Conservation (phyloP, 2,329 filamentous ascomycete genomes). For the Fusarium tupiense region DNA sequence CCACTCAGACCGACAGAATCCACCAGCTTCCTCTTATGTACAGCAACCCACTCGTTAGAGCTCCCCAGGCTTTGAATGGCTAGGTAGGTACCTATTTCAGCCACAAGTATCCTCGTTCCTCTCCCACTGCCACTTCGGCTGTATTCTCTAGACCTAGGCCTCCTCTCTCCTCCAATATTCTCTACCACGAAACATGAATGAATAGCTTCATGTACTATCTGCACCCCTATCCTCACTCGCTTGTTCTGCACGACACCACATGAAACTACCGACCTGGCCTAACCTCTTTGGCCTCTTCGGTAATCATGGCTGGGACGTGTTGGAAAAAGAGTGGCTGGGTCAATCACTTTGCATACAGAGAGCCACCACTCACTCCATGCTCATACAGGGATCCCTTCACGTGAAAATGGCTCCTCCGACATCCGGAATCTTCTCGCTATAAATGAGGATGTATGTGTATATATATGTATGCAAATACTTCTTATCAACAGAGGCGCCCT, state of each 20-base stretch:
- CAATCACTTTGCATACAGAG: slow-evolving; percentile 4
- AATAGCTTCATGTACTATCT: neutral
- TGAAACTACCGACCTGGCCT: slow-evolving; percentile 32
- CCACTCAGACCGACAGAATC: neutral
- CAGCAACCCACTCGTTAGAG: slow-evolving; percentile 2
- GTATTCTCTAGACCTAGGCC: neutral
- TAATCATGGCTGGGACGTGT: slow-evolving; percentile 27
- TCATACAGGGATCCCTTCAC: slow-evolving; percentile 28
- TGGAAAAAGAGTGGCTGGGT: slow-evolving; percentile 36
- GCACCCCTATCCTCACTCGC: slow-evolving; percentile 1
- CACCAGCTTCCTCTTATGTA: slow-evolving; percentile 27
- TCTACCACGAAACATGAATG: neutral
- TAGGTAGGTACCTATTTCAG: neutral
- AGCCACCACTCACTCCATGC: neutral
- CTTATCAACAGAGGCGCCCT: slow-evolving; percentile 14
- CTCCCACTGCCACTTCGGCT: neutral
- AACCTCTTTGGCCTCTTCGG: slow-evolving; percentile 28
- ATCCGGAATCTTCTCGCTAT: neutral
- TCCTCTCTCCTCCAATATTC: neutral
- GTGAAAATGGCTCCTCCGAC: slow-evolving; percentile 25
- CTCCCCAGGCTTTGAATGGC: neutral
- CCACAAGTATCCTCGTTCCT: neutral
- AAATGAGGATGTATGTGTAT: neutral
- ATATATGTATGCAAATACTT: slow-evolving; percentile 17
- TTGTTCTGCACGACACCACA: slow-evolving; percentile 21